Evolutionary conservation across 73 alveolate species (phyloP).

Genomic region (Paramecium biaurelia): DNA sequence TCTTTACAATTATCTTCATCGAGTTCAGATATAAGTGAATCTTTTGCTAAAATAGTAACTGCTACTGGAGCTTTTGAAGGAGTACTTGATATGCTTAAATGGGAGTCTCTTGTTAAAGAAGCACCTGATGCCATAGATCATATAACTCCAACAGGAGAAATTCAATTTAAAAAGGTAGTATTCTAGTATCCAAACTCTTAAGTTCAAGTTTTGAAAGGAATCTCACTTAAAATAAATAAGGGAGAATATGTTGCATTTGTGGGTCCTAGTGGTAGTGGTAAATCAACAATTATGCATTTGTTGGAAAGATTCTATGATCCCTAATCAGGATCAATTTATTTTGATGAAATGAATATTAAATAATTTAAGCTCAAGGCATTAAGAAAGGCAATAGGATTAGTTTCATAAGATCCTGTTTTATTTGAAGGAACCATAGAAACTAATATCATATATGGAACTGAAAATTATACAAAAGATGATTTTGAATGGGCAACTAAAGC

Average conservation of each 20-base stretch:
- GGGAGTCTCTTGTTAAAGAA: constrained; percentile 38
- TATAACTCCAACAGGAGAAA: constrained; percentile 65
- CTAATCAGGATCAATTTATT: constrained; percentile 75
- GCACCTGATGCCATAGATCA: constrained; percentile 49
- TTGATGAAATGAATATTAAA: constrained; percentile 77
- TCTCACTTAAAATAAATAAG: constrained; percentile 64
- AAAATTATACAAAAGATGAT: constrained; percentile 33
- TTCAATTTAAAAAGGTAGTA: constrained; percentile 69
- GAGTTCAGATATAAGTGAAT: constrained; percentile 47
- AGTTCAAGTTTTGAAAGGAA: constrained; percentile 66
- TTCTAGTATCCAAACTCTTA: constrained; percentile 74
- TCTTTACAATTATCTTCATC: constrained; percentile 32
- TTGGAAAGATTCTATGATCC: constrained; percentile 82
- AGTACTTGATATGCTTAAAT: constrained; percentile 57
- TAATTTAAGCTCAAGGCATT: constrained; percentile 68
- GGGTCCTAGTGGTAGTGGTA: constrained; percentile 92
- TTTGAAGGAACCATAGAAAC: constrained; percentile 80
- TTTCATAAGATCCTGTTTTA: constrained; percentile 84
- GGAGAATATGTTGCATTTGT: constrained; percentile 86
- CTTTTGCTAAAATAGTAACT: constrained; percentile 45
- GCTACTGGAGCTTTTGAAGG: constrained; percentile 68
- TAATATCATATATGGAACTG: constrained; percentile 76
- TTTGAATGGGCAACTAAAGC: constrained; percentile 61
- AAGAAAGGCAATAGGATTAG: constrained; percentile 82
- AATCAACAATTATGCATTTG: constrained; percentile 74